Base-by-base conservation (phyloP, 306 rosid genomes). In the Rosa chinensis region DNA sequence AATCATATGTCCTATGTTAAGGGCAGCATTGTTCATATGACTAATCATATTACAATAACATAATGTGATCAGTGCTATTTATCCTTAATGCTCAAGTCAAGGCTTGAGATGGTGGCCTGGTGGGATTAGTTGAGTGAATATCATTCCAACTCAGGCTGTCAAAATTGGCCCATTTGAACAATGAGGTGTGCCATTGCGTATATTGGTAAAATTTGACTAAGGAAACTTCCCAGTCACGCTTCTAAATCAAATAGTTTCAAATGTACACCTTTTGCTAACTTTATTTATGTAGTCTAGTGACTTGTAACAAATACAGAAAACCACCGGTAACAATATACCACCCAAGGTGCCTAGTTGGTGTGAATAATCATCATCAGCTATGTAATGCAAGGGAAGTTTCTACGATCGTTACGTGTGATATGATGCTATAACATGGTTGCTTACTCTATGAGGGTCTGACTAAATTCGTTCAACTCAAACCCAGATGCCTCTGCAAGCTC, bases 401-500 rank as follows among this genome's bases (percentile, higher is more conserved):
- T 82, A 74, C 58, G 72, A 73, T 63, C 80, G 82, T 62, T 88
- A 83, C 79, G 86, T 74, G 80, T 67, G 43, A 73, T 83, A 37
- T 48, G 9, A 75, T 42, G 66, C 44, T 39, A 55, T 63, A n/a
- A 78, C 20, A 47, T 39, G 18, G 12, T 61, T 50, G 59, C n/a
- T 52, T 21, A 50, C 28, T 64, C 82, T 48, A 81, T 44, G 81
- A 78, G 55, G 87, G 83, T n/a, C 78, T 81, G 87, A 87, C 64
- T 84, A 32, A 75, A 81, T 77, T 89, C 86, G 11, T 80, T 64
- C 49, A 49, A 3, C 61, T 68, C 23, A 32, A 89, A 89, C 62
- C 94, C 94, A 21, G 98, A 91, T 47, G 76, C 59, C 81, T 77
- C 78, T 6, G 92, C 96, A 23, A 95, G 92, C 80, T 93, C 94